phyloP scores from a whole-genome alignment of 2,329 filamentous ascomycete species.

The Didymella lethalis region DNA sequence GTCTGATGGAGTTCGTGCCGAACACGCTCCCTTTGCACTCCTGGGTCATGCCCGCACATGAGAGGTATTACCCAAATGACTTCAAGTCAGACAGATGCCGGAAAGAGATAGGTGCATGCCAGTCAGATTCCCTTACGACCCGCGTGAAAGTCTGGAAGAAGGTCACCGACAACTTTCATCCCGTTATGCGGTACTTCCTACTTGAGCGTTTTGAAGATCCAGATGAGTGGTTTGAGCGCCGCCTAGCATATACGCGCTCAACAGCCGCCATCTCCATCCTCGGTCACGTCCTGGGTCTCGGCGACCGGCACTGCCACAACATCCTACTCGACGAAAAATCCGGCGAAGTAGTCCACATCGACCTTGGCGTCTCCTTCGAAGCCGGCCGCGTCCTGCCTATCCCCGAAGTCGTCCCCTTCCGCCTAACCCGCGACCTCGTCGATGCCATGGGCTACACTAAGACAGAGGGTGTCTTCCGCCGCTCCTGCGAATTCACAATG shows the following conservation, averaged over 20 bases:
- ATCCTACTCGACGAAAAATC: slow-evolving; percentile 90
- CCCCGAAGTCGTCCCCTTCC: slow-evolving; percentile 94
- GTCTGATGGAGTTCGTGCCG: slow-evolving; percentile 95
- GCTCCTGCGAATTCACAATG: slow-evolving; percentile 98
- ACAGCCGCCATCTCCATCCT: slow-evolving; percentile 96
- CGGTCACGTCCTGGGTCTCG: slow-evolving; percentile 89
- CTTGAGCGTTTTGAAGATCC: slow-evolving; percentile 93
- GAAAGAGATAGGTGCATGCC: slow-evolving; percentile 77
- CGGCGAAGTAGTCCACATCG: slow-evolving; percentile 95
- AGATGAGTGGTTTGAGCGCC: slow-evolving; percentile 92
- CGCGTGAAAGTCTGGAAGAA: slow-evolving; percentile 79
- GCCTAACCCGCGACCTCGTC: slow-evolving; percentile 90
- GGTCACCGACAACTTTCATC: slow-evolving; percentile 82
- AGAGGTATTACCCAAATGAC: slow-evolving; percentile 84
- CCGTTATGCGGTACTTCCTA: slow-evolving; percentile 96
- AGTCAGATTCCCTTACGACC: slow-evolving; percentile 72
- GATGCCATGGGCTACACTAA: slow-evolving; percentile 97
- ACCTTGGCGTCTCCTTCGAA: slow-evolving; percentile 96
- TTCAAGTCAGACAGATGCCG: slow-evolving; percentile 78
- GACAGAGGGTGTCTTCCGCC: slow-evolving; percentile 93
- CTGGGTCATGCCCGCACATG: slow-evolving; percentile 89
- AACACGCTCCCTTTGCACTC: slow-evolving; percentile 93
- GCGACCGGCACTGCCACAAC: slow-evolving; percentile 95
- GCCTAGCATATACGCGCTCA: slow-evolving; percentile 89
- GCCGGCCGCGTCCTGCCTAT: slow-evolving; percentile 94